Percentiles rank a stretch among this genome's conserved stretches.
These are phyloP conservation scores for Pythium scleroteichum DNA, from an alignment of 352 stramenopile genomes.

Conservation along the genomic window DNA sequence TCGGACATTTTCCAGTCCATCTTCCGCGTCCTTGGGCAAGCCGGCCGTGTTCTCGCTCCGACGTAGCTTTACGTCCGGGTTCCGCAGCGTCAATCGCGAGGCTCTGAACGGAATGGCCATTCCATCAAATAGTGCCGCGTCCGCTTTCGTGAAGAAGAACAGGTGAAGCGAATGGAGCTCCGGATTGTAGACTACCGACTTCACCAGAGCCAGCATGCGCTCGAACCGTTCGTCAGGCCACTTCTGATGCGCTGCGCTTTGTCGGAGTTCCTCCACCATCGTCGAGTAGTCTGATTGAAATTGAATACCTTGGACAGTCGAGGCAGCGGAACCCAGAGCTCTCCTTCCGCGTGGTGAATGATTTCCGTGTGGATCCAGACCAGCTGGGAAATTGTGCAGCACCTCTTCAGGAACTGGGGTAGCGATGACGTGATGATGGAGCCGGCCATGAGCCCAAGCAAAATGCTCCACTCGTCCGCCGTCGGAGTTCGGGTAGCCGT, in stretches of 20 bases:
- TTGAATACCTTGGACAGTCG: slow-evolving; percentile 3
- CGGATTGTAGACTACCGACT: slow-evolving; percentile 11
- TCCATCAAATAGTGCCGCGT: slow-evolving; percentile 3
- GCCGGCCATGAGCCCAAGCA: slow-evolving; percentile 12
- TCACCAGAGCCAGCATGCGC: slow-evolving; percentile 1
- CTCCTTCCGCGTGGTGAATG: neutral
- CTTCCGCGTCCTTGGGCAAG: neutral
- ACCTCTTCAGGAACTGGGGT: slow-evolving; percentile 24
- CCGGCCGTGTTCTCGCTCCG: neutral
- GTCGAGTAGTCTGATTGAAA: slow-evolving; percentile 1
- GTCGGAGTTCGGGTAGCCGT: neutral
- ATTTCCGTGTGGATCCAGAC: slow-evolving; percentile 10
- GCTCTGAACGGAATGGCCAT: slow-evolving; percentile 8
- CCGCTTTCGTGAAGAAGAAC: slow-evolving; percentile 9
- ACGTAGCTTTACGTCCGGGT: slow-evolving; percentile 2
- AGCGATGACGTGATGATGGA: neutral
- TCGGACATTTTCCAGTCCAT: slow-evolving; percentile 8
- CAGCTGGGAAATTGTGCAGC: slow-evolving; percentile 10
- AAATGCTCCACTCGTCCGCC: slow-evolving; percentile 13
- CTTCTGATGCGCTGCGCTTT: neutral
- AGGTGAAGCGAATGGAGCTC: slow-evolving; percentile 8
- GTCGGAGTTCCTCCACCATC: neutral
- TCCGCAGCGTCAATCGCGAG: neutral
- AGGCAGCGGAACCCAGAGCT: slow-evolving; percentile 4
- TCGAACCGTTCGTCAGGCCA: slow-evolving; percentile 1